Conservation (phyloP, 2,329 filamentous ascomycete genomes). For the Ophiostoma angusticollis region DNA sequence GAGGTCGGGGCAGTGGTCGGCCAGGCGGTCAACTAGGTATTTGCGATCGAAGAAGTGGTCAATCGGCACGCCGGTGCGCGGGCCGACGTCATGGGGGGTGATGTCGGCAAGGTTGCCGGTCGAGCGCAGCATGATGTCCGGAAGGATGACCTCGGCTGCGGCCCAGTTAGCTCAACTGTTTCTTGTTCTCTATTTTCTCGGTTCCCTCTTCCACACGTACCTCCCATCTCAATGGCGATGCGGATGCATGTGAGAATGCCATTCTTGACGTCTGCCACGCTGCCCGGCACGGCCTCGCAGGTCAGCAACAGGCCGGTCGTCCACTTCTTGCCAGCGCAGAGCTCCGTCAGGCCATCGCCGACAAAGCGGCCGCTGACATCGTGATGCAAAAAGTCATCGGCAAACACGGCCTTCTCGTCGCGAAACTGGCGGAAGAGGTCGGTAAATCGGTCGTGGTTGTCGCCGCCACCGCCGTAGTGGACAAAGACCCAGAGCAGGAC, state of each 20-base stretch:
- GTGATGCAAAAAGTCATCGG: constrained; percentile 21
- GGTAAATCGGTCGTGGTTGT: constrained; percentile 5
- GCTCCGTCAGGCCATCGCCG: constrained; percentile 18
- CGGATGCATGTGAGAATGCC: constrained; percentile 32
- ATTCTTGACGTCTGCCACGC: constrained; percentile 31
- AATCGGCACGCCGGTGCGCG: constrained; percentile 18
- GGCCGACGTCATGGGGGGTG: constrained; percentile 16
- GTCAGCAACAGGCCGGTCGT: constrained; percentile 28
- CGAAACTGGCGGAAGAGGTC: constrained; percentile 19
- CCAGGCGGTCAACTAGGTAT: constrained; percentile 20
- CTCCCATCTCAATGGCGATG: constrained; percentile 34
- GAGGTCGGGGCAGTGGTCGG: constrained; percentile 24
- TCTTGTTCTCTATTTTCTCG: not conserved
- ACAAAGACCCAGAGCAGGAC: constrained; percentile 17
- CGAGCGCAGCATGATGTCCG: constrained; percentile 23
- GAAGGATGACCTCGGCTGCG: constrained; percentile 26
- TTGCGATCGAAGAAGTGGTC: constrained; percentile 24
- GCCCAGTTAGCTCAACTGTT: not conserved
- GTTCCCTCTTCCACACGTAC: constrained; percentile 17
- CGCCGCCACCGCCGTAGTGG: constrained; percentile 13
- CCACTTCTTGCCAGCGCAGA: constrained; percentile 28
- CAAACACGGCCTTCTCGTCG: constrained; percentile 22
- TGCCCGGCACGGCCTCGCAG: constrained; percentile 30
- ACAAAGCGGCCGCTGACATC: constrained; percentile 23
- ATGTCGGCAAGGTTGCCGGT: constrained; percentile 18